Percentiles rank a stretch among this genome's conserved stretches.
Evolutionary conservation across 2,329 filamentous ascomycete genomes (phyloP).

Genomic region (Geosmithia putterillii): DNA sequence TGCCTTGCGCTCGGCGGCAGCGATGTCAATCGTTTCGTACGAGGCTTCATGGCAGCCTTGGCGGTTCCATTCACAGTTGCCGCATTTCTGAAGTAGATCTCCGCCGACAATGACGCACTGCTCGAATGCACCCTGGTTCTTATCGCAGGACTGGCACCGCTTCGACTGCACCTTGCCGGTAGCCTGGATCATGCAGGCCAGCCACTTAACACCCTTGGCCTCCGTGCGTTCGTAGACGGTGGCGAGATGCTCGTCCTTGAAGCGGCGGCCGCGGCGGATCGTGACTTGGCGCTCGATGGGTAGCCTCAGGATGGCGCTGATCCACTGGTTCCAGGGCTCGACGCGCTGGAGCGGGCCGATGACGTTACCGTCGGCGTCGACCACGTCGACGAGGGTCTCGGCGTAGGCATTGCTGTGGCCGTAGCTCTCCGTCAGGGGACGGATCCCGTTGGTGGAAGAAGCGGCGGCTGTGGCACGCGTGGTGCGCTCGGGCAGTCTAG

Average conservation of each 20-base stretch:
- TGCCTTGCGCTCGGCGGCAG: slow-evolving; percentile 2
- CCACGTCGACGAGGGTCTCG: slow-evolving; percentile 17
- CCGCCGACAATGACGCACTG: slow-evolving; percentile 30
- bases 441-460: neutral
- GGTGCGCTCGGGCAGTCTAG: neutral
- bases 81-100: slow-evolving; percentile 30
- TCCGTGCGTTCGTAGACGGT: slow-evolving; percentile 28
- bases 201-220: slow-evolving; percentile 29
- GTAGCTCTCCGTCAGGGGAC: neutral
- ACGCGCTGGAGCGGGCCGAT: slow-evolving; percentile 24
- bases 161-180: slow-evolving; percentile 26
- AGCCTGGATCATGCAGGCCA: slow-evolving; percentile 37
- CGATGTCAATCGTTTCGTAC: slow-evolving; percentile 5
- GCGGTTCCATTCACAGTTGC: slow-evolving; percentile 38
- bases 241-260: slow-evolving; percentile 23
- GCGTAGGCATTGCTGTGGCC: neutral
- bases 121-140: slow-evolving; percentile 29
- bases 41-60: slow-evolving; percentile 20
- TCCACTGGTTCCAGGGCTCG: slow-evolving; percentile 25
- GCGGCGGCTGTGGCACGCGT: neutral
- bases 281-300: slow-evolving; percentile 25
- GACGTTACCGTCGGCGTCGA: slow-evolving; percentile 21
- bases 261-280: slow-evolving; percentile 28
- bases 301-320: slow-evolving; percentile 21
- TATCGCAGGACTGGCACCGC: slow-evolving; percentile 28